These are phyloP conservation scores for Vigna hirtella DNA, from an alignment of 306 rosid species.

Conservation along the genomic window DNA sequence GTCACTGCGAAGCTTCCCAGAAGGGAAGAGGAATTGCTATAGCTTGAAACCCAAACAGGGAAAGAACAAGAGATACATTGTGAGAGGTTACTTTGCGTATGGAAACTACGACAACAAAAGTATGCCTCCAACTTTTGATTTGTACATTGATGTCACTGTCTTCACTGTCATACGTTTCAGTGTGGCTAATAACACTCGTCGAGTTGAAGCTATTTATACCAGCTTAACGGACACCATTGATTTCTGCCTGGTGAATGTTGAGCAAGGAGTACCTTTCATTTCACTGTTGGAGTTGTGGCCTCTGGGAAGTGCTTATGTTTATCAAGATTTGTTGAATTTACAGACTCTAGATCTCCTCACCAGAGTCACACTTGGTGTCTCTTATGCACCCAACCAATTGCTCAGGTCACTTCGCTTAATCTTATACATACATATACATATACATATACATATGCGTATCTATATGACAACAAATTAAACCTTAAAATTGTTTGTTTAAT, in stretches of 20 bases:
- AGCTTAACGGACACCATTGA: conserved; percentile 35
- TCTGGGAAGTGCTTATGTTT: conserved; percentile 17
- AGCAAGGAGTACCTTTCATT: conserved; percentile 53
- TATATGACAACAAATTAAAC: too few relatives aligned
- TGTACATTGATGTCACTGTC: conserved; percentile 41
- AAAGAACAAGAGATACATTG: conserved; percentile 40
- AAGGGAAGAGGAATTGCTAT: conserved; percentile 57
- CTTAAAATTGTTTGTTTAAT: neutral
- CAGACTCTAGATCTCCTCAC: neutral
- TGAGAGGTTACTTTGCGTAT: conserved; percentile 49
- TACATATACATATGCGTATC: too few relatives aligned
- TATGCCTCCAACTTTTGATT: conserved; percentile 42
- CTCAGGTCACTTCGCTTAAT: too few relatives aligned
- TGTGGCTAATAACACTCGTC: neutral
- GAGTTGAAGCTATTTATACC: conserved; percentile 44
- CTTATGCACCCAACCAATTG: neutral
- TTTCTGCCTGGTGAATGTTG: conserved; percentile 51
- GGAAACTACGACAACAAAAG: conserved; percentile 53
- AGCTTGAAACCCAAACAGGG: conserved; percentile 48
- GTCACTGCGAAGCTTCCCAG: conserved; percentile 56
- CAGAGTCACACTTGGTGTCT: neutral
- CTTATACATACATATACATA: too few relatives aligned
- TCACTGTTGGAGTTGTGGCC: conserved; percentile 52
- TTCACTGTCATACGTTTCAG: neutral
- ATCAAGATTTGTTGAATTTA: neutral